Evolutionary conservation across 140 eudicot species (phyloP).

Genomic region (Eryngium alpinum): DNA sequence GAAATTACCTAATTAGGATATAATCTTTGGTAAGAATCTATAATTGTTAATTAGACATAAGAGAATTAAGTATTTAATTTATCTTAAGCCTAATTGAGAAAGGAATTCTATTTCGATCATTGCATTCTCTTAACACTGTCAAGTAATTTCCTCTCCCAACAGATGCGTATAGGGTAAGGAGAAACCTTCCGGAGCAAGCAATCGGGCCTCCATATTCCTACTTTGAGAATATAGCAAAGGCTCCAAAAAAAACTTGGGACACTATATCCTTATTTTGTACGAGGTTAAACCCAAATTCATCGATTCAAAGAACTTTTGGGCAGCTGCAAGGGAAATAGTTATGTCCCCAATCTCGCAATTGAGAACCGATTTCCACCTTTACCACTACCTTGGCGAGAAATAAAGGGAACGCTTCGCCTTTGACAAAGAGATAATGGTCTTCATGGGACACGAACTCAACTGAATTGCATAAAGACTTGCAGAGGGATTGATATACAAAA

Average conservation of each 20-base stretch:
- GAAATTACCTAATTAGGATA: no score
- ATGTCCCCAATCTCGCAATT: neutral
- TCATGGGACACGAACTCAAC: conserved; percentile 66
- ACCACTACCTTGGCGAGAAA: neutral
- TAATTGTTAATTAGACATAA: no score
- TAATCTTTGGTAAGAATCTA: no score
- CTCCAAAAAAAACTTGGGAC: no score
- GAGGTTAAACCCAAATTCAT: neutral
- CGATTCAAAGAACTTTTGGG: neutral
- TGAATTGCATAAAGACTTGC: conserved; percentile 75
- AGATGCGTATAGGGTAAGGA: conserved; percentile 14
- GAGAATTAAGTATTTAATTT: no score
- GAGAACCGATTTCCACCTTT: neutral
- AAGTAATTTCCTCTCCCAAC: conserved; percentile 55
- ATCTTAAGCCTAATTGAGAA: no score
- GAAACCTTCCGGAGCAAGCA: conserved; percentile 24
- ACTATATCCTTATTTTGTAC: neutral
- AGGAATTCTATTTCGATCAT: no score
- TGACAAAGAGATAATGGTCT: conserved; percentile 69
- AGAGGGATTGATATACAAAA: conserved; percentile 60
- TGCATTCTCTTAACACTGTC: conserved; percentile 25
- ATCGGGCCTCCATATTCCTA: neutral
- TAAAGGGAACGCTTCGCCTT: neutral
- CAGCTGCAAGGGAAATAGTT: neutral
- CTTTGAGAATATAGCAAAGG: conserved; percentile 4